phyloP scores from a whole-genome alignment of 177 flowering plant genomes.

The Vitis hybrid region DNA sequence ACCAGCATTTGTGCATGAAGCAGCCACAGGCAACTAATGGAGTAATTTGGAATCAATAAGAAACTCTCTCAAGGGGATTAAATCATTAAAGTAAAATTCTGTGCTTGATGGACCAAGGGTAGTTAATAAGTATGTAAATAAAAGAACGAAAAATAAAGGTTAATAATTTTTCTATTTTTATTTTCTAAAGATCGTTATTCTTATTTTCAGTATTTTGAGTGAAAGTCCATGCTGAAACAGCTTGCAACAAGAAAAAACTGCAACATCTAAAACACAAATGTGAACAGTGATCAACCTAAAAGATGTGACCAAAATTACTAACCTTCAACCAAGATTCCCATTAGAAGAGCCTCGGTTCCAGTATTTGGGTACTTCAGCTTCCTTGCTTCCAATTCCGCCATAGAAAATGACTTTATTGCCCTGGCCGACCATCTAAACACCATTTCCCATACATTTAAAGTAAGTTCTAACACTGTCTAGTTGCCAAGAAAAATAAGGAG shows the following conservation, averaged over 20 bases:
- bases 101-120: too few species aligned
- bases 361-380: constrained; percentile 66
- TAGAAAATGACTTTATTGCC: constrained; percentile 69
- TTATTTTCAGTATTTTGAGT: too few species aligned
- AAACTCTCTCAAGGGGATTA: too few species aligned
- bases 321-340: constrained; percentile 75
- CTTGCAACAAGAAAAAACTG: neutral
- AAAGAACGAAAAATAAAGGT: too few species aligned
- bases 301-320: constrained; percentile 12
- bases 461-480: neutral
- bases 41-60: too few species aligned
- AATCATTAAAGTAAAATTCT: too few species aligned
- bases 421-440: constrained; percentile 80
- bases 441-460: constrained; percentile 3
- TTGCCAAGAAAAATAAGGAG: too few species aligned
- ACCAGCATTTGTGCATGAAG: too few species aligned
- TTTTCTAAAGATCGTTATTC: too few species aligned
- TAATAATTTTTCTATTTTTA: too few species aligned
- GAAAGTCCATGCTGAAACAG: neutral
- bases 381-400: constrained; percentile 80
- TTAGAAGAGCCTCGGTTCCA: constrained; percentile 60
- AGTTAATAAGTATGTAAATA: too few species aligned
- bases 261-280: neutral
- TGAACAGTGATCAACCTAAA: neutral
- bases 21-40: too few species aligned